Base-by-base conservation (phyloP, 345 rosid species). In the Theobroma cacao region DNA sequence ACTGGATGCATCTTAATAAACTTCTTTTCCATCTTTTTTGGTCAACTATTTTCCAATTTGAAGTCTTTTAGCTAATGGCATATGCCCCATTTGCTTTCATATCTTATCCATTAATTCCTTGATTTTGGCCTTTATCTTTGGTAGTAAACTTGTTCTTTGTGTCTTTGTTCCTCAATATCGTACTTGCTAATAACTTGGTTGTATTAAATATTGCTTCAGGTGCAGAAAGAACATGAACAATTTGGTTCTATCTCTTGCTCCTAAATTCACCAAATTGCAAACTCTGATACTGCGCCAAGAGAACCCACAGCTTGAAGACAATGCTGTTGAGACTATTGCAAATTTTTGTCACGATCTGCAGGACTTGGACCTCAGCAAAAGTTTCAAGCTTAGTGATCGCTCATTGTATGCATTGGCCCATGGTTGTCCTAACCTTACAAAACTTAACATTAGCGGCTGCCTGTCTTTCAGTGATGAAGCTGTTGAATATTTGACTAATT, bases 371-470 rank as follows among this genome's bases (percentile, higher is more conserved):
- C 94, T 96, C 41, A 96, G 99, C 87, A 96, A 92, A 87, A 96
- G 99, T 90, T 92, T 91, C 82, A 96, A 83, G 82, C 98, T 96
- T 28, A 87, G 86, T 24, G 98, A 92, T 75, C 75, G 71, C 69
- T 89, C 98, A 41, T 85, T 96, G 50, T 81, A 83, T 84, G 91
- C 92, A 0, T 78, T 94, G 77, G 98, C 98, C 79, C 92, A 79
- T 71, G 98, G 99, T 71, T 94, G 97, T 43, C 95, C 92, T 26
- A 79, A 89, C 79, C 98, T 96, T 38, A 78, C 85, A 6, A 96
- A 87, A 79, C 98, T 96, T 85, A 96, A 91, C 88, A 91, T 96
- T 75, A 96, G 99, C 28, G 98, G 97, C 4, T 96, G 99, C 85
- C 85, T 90, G 3, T 81, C 95, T 5, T 94, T 94, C 82, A 90